Conservation (phyloP, 306 rosid genomes). For the Ormosia semicastrata region DNA sequence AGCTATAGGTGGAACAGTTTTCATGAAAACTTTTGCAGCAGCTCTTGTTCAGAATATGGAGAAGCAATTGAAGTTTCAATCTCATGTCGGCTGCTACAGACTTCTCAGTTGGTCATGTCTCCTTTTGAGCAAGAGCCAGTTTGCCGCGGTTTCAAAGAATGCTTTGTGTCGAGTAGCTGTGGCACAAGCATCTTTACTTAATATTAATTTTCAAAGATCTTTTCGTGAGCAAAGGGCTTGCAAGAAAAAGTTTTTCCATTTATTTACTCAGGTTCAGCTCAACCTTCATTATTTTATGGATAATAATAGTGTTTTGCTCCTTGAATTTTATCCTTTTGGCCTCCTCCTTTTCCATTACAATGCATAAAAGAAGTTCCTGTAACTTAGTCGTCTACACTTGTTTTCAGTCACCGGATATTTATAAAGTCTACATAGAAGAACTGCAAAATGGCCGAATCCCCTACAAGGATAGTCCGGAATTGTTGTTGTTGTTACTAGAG, state of each 20-base stretch:
- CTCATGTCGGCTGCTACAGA: conserved; percentile 69
- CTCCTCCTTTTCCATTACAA: background rate
- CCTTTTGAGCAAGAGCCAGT: conserved; percentile 69
- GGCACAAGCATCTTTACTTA: conserved; percentile 67
- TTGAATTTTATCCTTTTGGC: background rate
- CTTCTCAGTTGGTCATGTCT: conserved; percentile 88
- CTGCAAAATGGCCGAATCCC: conserved; percentile 61
- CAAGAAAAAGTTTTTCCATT: conserved; percentile 58
- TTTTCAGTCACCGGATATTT: conserved; percentile 64
- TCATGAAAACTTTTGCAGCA: conserved; percentile 93
- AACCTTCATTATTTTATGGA: background rate
- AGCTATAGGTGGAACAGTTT: conserved; percentile 54
- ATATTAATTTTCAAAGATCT: conserved; percentile 55
- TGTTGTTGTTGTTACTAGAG: conserved; percentile 66
- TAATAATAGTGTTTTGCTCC: background rate
- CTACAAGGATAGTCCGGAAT: conserved; percentile 73
- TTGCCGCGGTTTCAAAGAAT: conserved; percentile 71
- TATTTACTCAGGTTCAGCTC: conserved; percentile 73
- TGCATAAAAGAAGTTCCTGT: background rate
- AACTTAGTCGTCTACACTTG: conserved; percentile 1
- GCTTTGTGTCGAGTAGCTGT: conserved; percentile 79
- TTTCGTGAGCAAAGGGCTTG: conserved; percentile 64
- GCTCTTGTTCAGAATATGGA: conserved; percentile 89
- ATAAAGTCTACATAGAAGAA: conserved; percentile 67
- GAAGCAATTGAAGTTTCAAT: conserved; percentile 65